Conservation (phyloP, 2,329 filamentous ascomycete species). For the Pseudocercospora pini-densiflorae region DNA sequence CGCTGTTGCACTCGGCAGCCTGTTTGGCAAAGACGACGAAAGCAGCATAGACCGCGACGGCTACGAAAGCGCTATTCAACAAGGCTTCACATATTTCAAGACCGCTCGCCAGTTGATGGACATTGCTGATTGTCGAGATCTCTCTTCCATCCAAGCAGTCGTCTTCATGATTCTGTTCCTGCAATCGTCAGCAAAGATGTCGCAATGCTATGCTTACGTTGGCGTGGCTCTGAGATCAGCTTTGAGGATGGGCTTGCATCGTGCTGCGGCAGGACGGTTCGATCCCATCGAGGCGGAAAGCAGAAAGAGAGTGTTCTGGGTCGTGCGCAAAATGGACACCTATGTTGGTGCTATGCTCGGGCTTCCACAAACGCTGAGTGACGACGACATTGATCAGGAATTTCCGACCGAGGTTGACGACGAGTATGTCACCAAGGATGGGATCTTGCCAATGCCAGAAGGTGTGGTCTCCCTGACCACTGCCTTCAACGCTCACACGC, state of each 20-base stretch:
- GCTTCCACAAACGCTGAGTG: conserved; percentile 53
- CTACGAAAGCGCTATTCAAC: conserved; percentile 53
- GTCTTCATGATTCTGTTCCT: conserved; percentile 60
- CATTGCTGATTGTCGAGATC: conserved; percentile 57
- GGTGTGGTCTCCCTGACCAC: conserved; percentile 61
- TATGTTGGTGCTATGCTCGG: conserved; percentile 58
- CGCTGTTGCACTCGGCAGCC: conserved; percentile 52
- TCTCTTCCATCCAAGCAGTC: conserved; percentile 56
- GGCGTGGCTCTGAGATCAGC: conserved; percentile 57
- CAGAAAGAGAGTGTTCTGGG: conserved; percentile 58
- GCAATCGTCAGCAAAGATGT: conserved; percentile 57
- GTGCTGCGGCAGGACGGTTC: conserved; percentile 53
- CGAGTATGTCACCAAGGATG: conserved; percentile 55
- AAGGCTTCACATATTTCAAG: conserved; percentile 57
- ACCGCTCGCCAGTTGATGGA: conserved; percentile 55
- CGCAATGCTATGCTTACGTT: conserved; percentile 58
- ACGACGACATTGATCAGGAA: conserved; percentile 73
- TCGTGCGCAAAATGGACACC: conserved; percentile 56
- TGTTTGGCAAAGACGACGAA: conserved; percentile 50
- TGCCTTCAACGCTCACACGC: conserved; percentile 64
- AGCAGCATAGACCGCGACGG: conserved; percentile 43
- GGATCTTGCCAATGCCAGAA: conserved; percentile 59
- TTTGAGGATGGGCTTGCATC: conserved; percentile 56
- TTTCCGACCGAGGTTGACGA: conserved; percentile 86
- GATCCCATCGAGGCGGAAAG: conserved; percentile 55